Base-by-base conservation (phyloP, 2,329 filamentous ascomycete species). In the Cytospora piceicola region DNA sequence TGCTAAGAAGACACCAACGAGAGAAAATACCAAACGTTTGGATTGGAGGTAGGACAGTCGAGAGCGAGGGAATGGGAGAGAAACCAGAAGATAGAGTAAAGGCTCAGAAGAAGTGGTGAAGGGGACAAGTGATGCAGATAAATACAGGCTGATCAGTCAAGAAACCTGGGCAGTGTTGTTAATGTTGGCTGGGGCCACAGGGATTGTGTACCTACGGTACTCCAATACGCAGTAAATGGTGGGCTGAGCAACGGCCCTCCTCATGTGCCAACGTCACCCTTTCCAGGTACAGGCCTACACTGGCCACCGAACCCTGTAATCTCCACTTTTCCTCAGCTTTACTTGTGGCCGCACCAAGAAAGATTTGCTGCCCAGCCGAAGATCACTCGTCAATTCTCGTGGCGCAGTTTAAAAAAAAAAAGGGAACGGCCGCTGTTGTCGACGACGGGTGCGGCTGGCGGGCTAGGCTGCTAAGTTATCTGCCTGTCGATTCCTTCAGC, bases 281-380 rank as follows among this genome's bases (percentile, higher is more conserved):
- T 63, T 36, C 53, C 61, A 63, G 53, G 53, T 36, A 63, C 53
- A 53, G 61, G 53, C 14, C 14, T 24, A 14, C 46, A 24, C 17
- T 49, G 46, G 61, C 52, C 42, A 29, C 61, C 34, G 51, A 51
- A 63, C 53, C 61, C 61, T 58, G 39, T 3, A 9, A 17, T 32
- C n/a, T 34, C 61, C 61, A 52, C 61, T 57, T 63, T 57, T 63
- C n/a, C 61, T 63, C 61, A 63, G 61, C 61, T 63, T 39, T 63
- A n/a, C 39, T 51, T 39, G 60, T 51, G 53, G 3, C 61, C 53
- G 61, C 61, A 63, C 53, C 53, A 63, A 63, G 53, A 57, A 22
- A 63, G 61, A 56, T 57, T 63, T 63, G 61, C 61, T 63, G 61
- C 61, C 61, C 61, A 57, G 61, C 53, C 53, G 53, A 52, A 57